phyloP scores from a whole-genome alignment of 768 basidiomycete genomes.

The Suillus hirtellus region DNA sequence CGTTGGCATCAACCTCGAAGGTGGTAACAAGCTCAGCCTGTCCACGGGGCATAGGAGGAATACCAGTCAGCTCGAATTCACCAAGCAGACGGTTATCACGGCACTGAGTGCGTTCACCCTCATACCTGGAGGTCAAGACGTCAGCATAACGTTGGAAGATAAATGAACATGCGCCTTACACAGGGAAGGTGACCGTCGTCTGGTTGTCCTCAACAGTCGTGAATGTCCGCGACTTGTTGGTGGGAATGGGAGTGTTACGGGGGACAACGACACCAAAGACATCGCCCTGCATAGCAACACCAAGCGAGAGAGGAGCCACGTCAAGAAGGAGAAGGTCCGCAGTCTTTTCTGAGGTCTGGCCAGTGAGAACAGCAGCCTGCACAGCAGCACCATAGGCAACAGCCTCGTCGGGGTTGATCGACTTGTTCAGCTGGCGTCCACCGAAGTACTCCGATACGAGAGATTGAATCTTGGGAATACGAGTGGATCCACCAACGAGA shows the following conservation, averaged over 20 bases:
- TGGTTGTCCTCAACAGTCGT: slow-evolving; percentile 99
- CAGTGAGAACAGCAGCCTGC: slow-evolving; percentile 98
- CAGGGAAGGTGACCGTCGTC: slow-evolving; percentile 99
- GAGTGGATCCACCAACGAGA: slow-evolving; percentile 98
- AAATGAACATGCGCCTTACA: slow-evolving; percentile 48
- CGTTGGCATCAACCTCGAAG: slow-evolving; percentile 99
- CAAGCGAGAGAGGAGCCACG: slow-evolving; percentile 96
- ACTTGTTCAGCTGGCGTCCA: slow-evolving; percentile 98
- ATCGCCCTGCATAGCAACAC: slow-evolving; percentile 99
- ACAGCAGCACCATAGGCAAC: slow-evolving; percentile 99
- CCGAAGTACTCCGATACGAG: slow-evolving; percentile 99
- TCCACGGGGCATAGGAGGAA: slow-evolving; percentile 98
- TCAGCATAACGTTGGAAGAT: slow-evolving; percentile 10
- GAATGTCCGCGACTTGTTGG: slow-evolving; percentile 98
- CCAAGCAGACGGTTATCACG: slow-evolving; percentile 98
- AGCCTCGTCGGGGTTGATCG: slow-evolving; percentile 99
- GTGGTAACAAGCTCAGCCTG: slow-evolving; percentile 99
- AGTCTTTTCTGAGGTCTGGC: slow-evolving; percentile 98
- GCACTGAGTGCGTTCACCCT: slow-evolving; percentile 99
- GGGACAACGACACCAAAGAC: slow-evolving; percentile 99
- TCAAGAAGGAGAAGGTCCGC: slow-evolving; percentile 98
- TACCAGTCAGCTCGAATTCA: slow-evolving; percentile 98
- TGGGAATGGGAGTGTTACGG: slow-evolving; percentile 98
- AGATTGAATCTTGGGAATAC: slow-evolving; percentile 98
- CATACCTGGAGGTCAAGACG: slow-evolving; percentile 58